These are phyloP conservation scores for Serendipita sp. DNA, from an alignment of 768 basidiomycete species.

Conservation along the genomic window DNA sequence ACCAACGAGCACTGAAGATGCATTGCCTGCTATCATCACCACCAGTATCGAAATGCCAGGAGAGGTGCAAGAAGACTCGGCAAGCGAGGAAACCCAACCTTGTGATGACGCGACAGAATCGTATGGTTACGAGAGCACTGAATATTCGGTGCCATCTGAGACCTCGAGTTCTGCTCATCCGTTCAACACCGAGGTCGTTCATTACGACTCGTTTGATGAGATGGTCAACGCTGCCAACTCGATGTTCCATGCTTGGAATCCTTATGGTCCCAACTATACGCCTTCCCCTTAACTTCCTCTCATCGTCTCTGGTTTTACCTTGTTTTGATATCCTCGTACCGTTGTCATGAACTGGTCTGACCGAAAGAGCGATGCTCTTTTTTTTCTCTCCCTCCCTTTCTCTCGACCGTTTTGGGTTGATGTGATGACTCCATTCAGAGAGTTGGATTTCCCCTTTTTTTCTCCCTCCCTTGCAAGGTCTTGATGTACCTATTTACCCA, in stretches of 20 bases:
- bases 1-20: background rate
- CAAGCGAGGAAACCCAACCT: background rate
- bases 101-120: background rate
- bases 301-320: no score
- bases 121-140: background rate
- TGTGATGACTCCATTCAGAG: no score
- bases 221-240: constrained; percentile 6
- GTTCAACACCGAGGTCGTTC: background rate
- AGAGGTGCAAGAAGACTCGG: background rate
- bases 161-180: background rate
- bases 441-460: no score
- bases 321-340: no score
- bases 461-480: background rate
- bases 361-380: no score
- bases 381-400: no score
- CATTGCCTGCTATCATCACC: background rate
- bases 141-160: background rate
- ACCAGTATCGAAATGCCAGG: background rate
- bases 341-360: no score
- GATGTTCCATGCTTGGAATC: constrained; percentile 3
- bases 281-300: background rate
- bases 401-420: no score
- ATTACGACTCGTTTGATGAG: background rate
- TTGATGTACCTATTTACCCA: background rate
- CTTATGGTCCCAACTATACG: background rate